These are phyloP conservation scores for Heliocybe sulcata DNA, from an alignment of 1,284 basidiomycete species.

Conservation along the genomic window DNA sequence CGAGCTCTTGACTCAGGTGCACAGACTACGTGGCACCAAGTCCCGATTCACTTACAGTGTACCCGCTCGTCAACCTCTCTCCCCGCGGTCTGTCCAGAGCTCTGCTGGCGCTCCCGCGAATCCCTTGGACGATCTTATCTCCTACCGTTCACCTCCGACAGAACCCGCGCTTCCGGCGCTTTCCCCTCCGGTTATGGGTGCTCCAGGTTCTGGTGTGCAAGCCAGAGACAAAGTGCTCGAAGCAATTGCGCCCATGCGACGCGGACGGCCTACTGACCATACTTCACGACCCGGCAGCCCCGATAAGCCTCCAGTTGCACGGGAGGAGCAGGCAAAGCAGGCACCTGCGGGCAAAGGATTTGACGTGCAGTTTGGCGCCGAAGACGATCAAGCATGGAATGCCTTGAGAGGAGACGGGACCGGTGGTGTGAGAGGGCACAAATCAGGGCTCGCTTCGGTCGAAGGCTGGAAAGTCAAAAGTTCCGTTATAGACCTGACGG, in stretches of 20 bases:
- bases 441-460: conserved; percentile 24
- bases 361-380: conserved; percentile 33
- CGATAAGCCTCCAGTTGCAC: conserved; percentile 18
- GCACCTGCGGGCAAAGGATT: conserved; percentile 9
- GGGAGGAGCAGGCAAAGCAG: neutral
- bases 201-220: conserved; percentile 39
- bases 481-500: conserved; percentile 4
- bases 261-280: conserved; percentile 48
- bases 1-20: conserved; percentile 71
- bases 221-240: conserved; percentile 69
- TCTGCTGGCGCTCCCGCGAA: conserved; percentile 21
- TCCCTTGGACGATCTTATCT: conserved; percentile 35
- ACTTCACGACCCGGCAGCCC: conserved; percentile 31
- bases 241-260: conserved; percentile 70
- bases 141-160: conserved; percentile 18
- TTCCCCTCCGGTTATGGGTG: conserved; percentile 7
- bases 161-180: conserved; percentile 6
- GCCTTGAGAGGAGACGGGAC: conserved; percentile 19
- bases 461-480: conserved; percentile 23
- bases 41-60: conserved; percentile 68
- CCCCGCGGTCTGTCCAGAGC: conserved; percentile 19
- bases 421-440: conserved; percentile 23
- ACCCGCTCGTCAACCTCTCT: conserved; percentile 37
- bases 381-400: conserved; percentile 51
- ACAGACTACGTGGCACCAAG: conserved; percentile 77